Evolutionary conservation across 768 basidiomycete species (phyloP).

Genomic region (Mycena galericulata): DNA sequence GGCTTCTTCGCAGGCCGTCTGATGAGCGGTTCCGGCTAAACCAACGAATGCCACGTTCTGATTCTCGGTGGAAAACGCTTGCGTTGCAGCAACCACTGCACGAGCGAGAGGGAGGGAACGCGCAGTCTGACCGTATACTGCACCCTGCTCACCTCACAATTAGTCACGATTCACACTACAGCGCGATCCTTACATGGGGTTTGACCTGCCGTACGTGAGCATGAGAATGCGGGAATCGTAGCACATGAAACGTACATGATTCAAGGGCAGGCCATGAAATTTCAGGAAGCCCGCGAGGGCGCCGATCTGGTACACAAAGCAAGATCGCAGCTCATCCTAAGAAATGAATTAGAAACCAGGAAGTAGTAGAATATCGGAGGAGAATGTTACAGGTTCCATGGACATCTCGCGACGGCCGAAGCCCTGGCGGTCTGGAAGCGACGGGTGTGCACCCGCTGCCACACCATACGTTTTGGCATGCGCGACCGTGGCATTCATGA

Average conservation of each 20-base stretch:
- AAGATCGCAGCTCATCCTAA: conserved; percentile 66
- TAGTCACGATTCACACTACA: neutral
- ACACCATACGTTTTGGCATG: conserved; percentile 69
- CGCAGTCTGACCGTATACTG: conserved; percentile 70
- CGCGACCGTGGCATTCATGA: conserved; percentile 72
- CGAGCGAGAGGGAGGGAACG: conserved; percentile 67
- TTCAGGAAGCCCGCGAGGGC: conserved; percentile 71
- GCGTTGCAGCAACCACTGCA: conserved; percentile 64
- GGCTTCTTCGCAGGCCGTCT: conserved; percentile 63
- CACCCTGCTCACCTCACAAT: conserved; percentile 44
- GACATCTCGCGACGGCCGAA: conserved; percentile 77
- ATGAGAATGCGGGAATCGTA: conserved; percentile 5
- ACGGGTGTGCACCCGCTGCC: conserved; percentile 75
- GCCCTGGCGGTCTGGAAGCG: conserved; percentile 71
- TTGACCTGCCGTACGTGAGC: conserved; percentile 56
- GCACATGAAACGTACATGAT: conserved; percentile 66
- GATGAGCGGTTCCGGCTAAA: conserved; percentile 72
- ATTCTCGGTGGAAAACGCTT: conserved; percentile 56
- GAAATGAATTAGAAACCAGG: neutral
- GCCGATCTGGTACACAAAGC: conserved; percentile 76
- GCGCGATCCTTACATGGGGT: conserved; percentile 50
- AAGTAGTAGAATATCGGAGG: neutral
- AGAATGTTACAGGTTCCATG: conserved; percentile 66
- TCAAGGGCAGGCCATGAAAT: conserved; percentile 60
- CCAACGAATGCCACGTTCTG: conserved; percentile 68